These are phyloP conservation scores for Plasmodium reichenowi DNA, from an alignment of 169 alveolate species.

Conservation along the genomic window DNA sequence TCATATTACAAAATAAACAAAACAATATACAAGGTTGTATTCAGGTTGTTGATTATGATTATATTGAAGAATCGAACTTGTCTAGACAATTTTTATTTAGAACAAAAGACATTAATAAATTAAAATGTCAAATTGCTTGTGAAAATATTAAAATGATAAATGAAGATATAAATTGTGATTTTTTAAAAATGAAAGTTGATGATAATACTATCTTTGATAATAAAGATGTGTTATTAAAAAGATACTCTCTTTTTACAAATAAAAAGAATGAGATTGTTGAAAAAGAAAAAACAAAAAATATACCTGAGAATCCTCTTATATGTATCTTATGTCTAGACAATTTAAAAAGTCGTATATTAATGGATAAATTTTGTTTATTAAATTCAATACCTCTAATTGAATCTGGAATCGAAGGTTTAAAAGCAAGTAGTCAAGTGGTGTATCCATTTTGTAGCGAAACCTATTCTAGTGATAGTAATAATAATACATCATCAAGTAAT, in stretches of 20 bases:
- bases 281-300: not conserved
- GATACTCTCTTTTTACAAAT: not conserved
- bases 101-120: slow-evolving; percentile 41
- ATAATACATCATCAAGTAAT: not conserved
- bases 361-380: slow-evolving; percentile 52
- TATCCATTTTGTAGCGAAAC: slow-evolving; percentile 59
- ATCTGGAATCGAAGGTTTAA: slow-evolving; percentile 72
- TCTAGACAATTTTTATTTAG: slow-evolving; percentile 97
- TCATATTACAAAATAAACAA: not conserved
- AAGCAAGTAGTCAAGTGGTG: slow-evolving; percentile 72
- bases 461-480: slow-evolving; percentile 10
- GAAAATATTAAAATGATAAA: slow-evolving; percentile 54
- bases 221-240: slow-evolving; percentile 6
- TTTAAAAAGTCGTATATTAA: slow-evolving; percentile 36
- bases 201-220: slow-evolving; percentile 15
- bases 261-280: not conserved
- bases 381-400: slow-evolving; percentile 54
- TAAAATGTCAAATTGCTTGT: slow-evolving; percentile 66
- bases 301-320: slow-evolving; percentile 10
- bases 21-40: slow-evolving; percentile 84
- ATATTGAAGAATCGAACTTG: slow-evolving; percentile 96
- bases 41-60: slow-evolving; percentile 97
- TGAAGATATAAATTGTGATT: slow-evolving; percentile 27
- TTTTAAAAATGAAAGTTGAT: slow-evolving; percentile 57
- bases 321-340: slow-evolving; percentile 65